Conservation (phyloP, 306 rosid genomes). For the Amphicarpaea edgeworthii region DNA sequence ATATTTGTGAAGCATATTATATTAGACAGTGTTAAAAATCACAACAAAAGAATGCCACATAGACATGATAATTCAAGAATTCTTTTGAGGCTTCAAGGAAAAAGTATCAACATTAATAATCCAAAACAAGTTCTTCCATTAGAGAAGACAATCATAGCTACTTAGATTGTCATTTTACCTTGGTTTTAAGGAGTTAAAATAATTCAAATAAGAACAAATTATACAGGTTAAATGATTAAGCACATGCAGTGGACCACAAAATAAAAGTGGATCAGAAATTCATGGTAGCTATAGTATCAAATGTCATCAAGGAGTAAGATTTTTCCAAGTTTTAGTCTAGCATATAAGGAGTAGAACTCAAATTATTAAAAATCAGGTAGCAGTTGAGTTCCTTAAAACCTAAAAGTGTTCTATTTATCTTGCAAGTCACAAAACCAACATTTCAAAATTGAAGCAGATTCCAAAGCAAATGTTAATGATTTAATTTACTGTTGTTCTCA, state of each 20-base stretch:
- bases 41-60: background rate
- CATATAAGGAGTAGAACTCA: constrained; percentile 9
- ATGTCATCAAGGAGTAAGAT: background rate
- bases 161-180: background rate
- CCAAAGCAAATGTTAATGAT: background rate
- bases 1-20: background rate
- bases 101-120: background rate
- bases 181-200: background rate
- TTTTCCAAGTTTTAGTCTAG: too few relatives aligned
- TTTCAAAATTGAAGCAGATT: constrained; percentile 5
- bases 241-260: background rate
- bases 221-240: background rate
- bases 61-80: background rate
- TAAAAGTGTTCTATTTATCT: background rate
- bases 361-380: background rate
- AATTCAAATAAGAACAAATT: background rate
- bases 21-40: constrained; percentile 16
- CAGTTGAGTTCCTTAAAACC: constrained; percentile 7
- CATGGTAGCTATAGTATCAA: constrained; percentile 16
- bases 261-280: constrained; percentile 2
- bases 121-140: constrained; percentile 3
- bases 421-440: background rate
- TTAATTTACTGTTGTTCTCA: background rate
- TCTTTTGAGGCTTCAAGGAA: constrained; percentile 8
- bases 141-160: background rate